Percentiles rank a stretch among this genome's conserved stretches.
These are phyloP conservation scores for Cicer pinnatifidum DNA, from an alignment of 306 rosid genomes.

Conservation along the genomic window DNA sequence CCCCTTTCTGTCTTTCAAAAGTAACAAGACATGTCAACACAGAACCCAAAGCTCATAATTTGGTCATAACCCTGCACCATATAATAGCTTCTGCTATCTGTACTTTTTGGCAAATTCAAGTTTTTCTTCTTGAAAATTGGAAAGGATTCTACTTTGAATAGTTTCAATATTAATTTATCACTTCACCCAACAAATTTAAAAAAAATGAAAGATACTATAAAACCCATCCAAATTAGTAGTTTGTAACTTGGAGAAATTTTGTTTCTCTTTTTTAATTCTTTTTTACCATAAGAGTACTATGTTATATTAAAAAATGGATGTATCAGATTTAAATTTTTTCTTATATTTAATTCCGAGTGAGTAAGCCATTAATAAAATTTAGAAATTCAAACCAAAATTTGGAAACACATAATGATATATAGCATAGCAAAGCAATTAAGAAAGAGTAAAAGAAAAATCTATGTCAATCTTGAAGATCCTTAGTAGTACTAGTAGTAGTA, in stretches of 20 bases:
- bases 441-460: slow-evolving; percentile 34
- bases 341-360: too few species aligned
- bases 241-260: neutral
- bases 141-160: slow-evolving; percentile 24
- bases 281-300: neutral
- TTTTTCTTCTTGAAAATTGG: slow-evolving; percentile 22
- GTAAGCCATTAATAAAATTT: neutral
- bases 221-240: neutral
- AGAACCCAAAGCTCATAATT: slow-evolving; percentile 26
- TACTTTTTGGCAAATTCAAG: slow-evolving; percentile 28
- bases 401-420: neutral
- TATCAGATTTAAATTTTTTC: too few species aligned
- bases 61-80: slow-evolving; percentile 22
- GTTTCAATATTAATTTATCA: slow-evolving; percentile 5
- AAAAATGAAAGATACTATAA: slow-evolving; percentile 1
- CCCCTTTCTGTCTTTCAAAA: slow-evolving; percentile 1
- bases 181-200: neutral
- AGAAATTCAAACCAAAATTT: slow-evolving; percentile 27
- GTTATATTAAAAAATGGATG: too few species aligned
- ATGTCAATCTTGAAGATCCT: slow-evolving; percentile 11
- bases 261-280: neutral
- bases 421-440: slow-evolving; percentile 1
- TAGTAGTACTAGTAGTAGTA: neutral
- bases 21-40: slow-evolving; percentile 19
- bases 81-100: slow-evolving; percentile 11